Percentiles rank a stretch among this genome's conserved stretches.
Evolutionary conservation across 179 eudicot species (phyloP).

Genomic region (Patellifolia procumbens): DNA sequence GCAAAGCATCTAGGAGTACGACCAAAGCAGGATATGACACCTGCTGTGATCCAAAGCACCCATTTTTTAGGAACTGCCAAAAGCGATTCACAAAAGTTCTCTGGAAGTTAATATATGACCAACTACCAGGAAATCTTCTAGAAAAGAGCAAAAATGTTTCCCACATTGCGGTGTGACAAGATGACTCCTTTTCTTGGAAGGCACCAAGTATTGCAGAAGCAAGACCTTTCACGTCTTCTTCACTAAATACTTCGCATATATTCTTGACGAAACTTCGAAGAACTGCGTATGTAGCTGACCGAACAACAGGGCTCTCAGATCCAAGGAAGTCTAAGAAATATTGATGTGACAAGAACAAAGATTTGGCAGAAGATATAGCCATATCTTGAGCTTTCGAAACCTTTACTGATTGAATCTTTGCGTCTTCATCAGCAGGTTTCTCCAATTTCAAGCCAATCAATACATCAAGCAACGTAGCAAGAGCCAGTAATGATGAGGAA

Average conservation of each 20-base stretch:
- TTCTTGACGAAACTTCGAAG: conserved; percentile 74
- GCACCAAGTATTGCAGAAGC: conserved; percentile 75
- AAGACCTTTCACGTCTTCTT: conserved; percentile 69
- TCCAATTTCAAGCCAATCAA: conserved; percentile 47
- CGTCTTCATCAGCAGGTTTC: conserved; percentile 41
- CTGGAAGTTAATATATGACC: conserved; percentile 72
- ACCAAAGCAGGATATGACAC: conserved; percentile 91
- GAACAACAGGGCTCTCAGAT: conserved; percentile 62
- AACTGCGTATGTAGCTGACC: conserved; percentile 82
- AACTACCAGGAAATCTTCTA: conserved; percentile 64
- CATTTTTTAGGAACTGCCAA: conserved; percentile 78
- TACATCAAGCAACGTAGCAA: conserved; percentile 85
- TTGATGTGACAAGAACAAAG: conserved; percentile 62
- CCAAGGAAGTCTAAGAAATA: conserved; percentile 71
- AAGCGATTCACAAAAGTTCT: conserved; percentile 58
- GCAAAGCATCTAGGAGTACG: conserved; percentile 65
- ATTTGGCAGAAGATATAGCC: conserved; percentile 64
- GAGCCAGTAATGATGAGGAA: conserved; percentile 85
- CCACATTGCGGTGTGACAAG: conserved; percentile 94
- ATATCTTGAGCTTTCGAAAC: conserved; percentile 51
- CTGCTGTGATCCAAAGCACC: conserved; percentile 96
- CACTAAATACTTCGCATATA: conserved; percentile 61
- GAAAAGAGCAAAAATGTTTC: conserved; percentile 67
- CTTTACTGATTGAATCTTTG: conserved; percentile 46
- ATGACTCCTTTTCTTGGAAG: conserved; percentile 83